These are phyloP conservation scores for Tricholoma flavovirens DNA, from an alignment of 768 basidiomycete species.

Conservation along the genomic window DNA sequence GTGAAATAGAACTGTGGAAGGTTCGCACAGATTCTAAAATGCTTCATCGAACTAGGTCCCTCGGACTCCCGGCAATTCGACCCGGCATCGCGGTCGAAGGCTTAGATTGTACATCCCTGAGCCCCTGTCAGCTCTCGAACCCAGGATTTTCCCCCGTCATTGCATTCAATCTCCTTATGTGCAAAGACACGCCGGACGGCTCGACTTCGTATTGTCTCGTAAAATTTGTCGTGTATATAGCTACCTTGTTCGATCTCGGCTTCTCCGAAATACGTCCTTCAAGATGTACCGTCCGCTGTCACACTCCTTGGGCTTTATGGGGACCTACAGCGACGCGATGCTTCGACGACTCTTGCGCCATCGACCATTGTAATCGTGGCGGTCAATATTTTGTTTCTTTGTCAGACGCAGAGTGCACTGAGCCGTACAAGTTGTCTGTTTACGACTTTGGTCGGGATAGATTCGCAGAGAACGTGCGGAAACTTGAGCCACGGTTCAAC, in stretches of 20 bases:
- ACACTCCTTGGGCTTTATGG: background rate
- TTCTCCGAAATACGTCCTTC: background rate
- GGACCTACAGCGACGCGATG: background rate
- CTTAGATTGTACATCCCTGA: background rate
- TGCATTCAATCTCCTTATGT: background rate
- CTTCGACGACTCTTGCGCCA: background rate
- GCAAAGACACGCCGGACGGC: background rate
- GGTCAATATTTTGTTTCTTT: background rate
- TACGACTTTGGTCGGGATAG: background rate
- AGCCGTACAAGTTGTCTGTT: background rate
- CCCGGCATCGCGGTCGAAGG: background rate
- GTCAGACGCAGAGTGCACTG: background rate
- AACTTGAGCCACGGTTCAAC: background rate
- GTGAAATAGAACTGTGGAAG: background rate
- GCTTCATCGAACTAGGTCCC: background rate
- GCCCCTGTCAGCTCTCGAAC: background rate
- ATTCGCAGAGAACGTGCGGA: background rate
- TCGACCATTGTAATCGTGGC: background rate
- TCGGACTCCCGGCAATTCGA: background rate
- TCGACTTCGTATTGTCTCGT: background rate
- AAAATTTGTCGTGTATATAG: background rate
- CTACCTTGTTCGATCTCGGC: background rate
- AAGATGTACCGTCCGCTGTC: background rate
- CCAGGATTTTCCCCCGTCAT: background rate
- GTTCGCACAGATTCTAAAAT: background rate